These are phyloP conservation scores for Epichloe glyceriae DNA, from an alignment of 2,329 filamentous ascomycete genomes.

Conservation along the genomic window DNA sequence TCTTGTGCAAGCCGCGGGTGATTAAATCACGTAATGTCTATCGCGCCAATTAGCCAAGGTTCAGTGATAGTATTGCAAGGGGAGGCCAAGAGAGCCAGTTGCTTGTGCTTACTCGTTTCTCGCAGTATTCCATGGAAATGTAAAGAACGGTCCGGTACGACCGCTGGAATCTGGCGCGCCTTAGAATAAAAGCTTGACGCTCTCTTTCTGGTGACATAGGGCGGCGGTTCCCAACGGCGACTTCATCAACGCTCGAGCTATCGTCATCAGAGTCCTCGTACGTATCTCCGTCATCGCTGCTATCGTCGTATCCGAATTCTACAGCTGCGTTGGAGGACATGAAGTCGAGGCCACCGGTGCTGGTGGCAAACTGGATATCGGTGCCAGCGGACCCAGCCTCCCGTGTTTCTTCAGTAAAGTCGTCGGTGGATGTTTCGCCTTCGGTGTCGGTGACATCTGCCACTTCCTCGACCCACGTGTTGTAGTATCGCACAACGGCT, in stretches of 20 bases:
- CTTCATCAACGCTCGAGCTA: constrained; percentile 22
- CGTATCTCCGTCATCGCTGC: constrained; percentile 29
- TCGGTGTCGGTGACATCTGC: constrained; percentile 41
- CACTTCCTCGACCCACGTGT: constrained; percentile 80
- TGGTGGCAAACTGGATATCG: constrained; percentile 50
- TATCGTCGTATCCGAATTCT: constrained; percentile 59
- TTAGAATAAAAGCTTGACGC: constrained; percentile 15
- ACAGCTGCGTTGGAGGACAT: constrained; percentile 77
- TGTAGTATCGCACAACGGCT: constrained; percentile 76
- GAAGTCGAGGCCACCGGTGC: constrained; percentile 77
- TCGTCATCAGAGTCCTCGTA: constrained; percentile 35
- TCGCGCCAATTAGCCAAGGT: neutral
- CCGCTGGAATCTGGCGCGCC: constrained; percentile 29
- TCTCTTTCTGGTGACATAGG: constrained; percentile 18
- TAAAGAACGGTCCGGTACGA: constrained; percentile 66
- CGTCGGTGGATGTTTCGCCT: constrained; percentile 41
- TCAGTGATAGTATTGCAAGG: no score
- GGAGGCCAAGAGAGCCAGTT: neutral
- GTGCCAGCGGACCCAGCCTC: constrained; percentile 27
- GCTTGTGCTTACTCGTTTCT: constrained; percentile 53
- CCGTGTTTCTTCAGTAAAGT: constrained; percentile 24
- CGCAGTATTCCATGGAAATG: constrained; percentile 98
- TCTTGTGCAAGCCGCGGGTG: constrained; percentile 57
- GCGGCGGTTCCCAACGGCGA: constrained; percentile 12
- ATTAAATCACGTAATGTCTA: constrained; percentile 80